A percentile compares a stretch with the other conserved stretches of the same genome.
These are phyloP conservation scores for Oryza nivara DNA, from an alignment of 176 grass and related monocot species.

Conservation along the genomic window DNA sequence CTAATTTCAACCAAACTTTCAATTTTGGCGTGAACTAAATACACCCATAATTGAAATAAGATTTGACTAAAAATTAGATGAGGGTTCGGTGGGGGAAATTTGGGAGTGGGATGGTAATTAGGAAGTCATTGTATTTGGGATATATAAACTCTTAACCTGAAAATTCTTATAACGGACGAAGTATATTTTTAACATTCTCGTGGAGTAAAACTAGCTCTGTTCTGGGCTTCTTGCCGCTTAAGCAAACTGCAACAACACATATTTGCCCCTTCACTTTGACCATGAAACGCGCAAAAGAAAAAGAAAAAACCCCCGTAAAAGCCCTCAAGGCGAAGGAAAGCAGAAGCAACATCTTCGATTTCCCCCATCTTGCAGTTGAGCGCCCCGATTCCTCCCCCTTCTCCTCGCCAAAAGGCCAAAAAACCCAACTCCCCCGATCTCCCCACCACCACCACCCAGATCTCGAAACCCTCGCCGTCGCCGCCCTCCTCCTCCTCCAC, in stretches of 20 bases:
- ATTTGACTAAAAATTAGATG: too few species aligned
- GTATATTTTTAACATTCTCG: too few species aligned
- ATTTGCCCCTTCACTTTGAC: not conserved
- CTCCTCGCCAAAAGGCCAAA: conserved; percentile 35
- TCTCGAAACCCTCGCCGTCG: conserved; percentile 43
- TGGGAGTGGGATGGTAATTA: too few species aligned
- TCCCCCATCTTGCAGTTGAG: conserved; percentile 27
- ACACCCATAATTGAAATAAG: too few species aligned
- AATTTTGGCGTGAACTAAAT: too few species aligned
- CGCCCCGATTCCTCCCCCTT: not conserved
- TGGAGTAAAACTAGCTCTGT: not conserved
- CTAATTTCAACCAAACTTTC: too few species aligned
- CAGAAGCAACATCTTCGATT: not conserved
- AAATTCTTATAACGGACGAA: too few species aligned
- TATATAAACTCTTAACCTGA: too few species aligned
- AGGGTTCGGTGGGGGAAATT: too few species aligned
- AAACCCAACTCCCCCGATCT: conserved; percentile 53
- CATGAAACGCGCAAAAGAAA: conserved; percentile 2
- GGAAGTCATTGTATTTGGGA: too few species aligned
- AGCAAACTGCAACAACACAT: not conserved
- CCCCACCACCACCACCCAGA: conserved; percentile 28
- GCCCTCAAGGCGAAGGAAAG: conserved; percentile 20
- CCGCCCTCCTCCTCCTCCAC: not conserved
- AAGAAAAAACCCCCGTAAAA: not conserved
- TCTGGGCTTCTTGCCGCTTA: not conserved